Conservation (phyloP, 2,329 filamentous ascomycete species). For the Calycina herbarum region DNA sequence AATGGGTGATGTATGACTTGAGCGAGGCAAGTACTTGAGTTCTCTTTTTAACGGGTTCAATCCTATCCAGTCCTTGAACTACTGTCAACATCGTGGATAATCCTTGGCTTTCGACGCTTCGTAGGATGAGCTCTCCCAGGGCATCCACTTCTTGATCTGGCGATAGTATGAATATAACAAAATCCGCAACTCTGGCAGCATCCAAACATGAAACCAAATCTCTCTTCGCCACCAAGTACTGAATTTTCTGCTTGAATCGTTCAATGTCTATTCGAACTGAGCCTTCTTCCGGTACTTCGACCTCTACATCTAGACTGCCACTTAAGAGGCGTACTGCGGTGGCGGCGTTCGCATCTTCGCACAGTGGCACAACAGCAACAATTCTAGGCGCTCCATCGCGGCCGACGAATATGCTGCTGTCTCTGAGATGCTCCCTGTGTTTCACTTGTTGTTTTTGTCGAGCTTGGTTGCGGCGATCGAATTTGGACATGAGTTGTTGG, state of each 20-base stretch:
- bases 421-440: conserved; percentile 77
- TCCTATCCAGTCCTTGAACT: conserved; percentile 74
- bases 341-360: conserved; percentile 66
- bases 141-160: conserved; percentile 81
- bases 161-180: conserved; percentile 83
- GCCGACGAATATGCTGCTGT: conserved; percentile 80
- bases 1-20: conserved; percentile 90
- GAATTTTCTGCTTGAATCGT: conserved; percentile 90
- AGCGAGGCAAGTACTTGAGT: conserved; percentile 77
- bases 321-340: conserved; percentile 72
- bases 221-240: conserved; percentile 74
- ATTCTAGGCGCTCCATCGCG: conserved; percentile 84
- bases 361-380: conserved; percentile 84
- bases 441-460: conserved; percentile 86
- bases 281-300: conserved; percentile 58
- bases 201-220: conserved; percentile 79
- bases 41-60: conserved; percentile 78
- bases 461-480: conserved; percentile 91
- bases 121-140: conserved; percentile 79
- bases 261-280: conserved; percentile 71
- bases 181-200: conserved; percentile 85
- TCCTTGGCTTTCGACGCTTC: conserved; percentile 88
- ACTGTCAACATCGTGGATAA: conserved; percentile 88
- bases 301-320: conserved; percentile 74
- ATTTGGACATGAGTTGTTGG: conserved; percentile 96